Conservation (phyloP, 2,329 filamentous ascomycete genomes). For the Fonsecaea erecta region DNA sequence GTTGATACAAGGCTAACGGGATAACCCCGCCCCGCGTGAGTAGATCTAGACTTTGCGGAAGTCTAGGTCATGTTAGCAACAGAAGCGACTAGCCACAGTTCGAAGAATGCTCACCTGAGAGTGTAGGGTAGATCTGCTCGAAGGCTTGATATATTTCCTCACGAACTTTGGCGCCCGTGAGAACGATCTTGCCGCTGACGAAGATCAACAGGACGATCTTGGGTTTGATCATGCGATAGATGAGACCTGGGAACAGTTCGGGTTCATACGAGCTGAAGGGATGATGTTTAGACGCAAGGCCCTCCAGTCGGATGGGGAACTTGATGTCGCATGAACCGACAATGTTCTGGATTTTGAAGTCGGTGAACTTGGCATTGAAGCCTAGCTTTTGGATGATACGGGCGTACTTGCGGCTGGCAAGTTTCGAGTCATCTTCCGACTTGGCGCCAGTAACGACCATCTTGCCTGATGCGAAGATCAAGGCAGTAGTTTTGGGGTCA, state of each 20-base stretch:
- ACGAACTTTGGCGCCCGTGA: slow-evolving; percentile 95
- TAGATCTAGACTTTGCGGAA: slow-evolving; percentile 64
- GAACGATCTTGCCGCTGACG: slow-evolving; percentile 96
- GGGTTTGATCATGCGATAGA: slow-evolving; percentile 99
- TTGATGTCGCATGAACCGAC: slow-evolving; percentile 99
- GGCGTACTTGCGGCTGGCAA: slow-evolving; percentile 95
- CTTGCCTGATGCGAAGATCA: slow-evolving; percentile 98
- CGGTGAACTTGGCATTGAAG: slow-evolving; percentile 99
- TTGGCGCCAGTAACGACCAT: slow-evolving; percentile 99
- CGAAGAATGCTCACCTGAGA: slow-evolving; percentile 68
- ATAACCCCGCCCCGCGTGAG: slow-evolving; percentile 8
- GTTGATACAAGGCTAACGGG: slow-evolving; percentile 33
- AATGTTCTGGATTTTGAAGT: slow-evolving; percentile 99
- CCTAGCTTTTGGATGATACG: slow-evolving; percentile 99
- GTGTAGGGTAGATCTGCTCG: slow-evolving; percentile 95
- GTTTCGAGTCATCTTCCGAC: slow-evolving; percentile 95
- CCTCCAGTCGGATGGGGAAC: slow-evolving; percentile 96
- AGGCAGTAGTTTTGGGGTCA: slow-evolving; percentile 95
- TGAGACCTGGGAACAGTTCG: slow-evolving; percentile 96
- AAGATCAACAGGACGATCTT: slow-evolving; percentile 99
- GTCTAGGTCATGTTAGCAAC: slow-evolving; percentile 51
- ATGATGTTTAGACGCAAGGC: slow-evolving; percentile 94
- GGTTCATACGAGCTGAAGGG: slow-evolving; percentile 99
- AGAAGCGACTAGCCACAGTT: slow-evolving; percentile 13
- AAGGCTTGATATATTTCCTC: slow-evolving; percentile 98